Evolutionary conservation across 2,329 filamentous ascomycete species (phyloP).

Genomic region (Xylaria polymorpha): DNA sequence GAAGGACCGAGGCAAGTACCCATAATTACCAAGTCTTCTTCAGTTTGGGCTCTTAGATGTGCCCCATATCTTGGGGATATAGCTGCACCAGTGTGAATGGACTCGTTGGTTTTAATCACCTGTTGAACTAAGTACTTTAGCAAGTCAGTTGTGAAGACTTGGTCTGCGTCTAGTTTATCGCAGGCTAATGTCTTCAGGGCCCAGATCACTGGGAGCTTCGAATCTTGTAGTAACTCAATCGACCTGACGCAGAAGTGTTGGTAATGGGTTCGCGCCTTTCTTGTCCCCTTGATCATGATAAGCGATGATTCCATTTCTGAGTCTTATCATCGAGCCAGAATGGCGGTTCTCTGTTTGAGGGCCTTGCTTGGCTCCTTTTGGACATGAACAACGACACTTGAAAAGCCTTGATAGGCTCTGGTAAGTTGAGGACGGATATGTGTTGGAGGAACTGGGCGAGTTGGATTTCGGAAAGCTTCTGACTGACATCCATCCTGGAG

Average conservation of each 20-base stretch:
- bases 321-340: neutral
- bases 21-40: conserved; percentile 17
- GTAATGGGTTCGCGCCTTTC: neutral
- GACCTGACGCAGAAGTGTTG: conserved; percentile 2
- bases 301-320: neutral
- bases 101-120: neutral
- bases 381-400: neutral
- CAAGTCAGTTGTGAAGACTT: neutral
- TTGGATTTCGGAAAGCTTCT: neutral
- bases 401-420: neutral
- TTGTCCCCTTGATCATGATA: conserved; percentile 1
- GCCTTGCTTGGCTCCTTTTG: neutral
- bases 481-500: neutral
- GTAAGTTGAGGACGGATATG: neutral
- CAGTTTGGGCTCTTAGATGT: neutral
- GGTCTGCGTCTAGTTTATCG: neutral
- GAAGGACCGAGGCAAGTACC: conserved; percentile 8
- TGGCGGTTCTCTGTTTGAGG: neutral
- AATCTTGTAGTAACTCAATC: neutral
- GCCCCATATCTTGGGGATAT: neutral
- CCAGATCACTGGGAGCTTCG: conserved; percentile 20
- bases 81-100: conserved; percentile 2
- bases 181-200: neutral
- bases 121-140: neutral
- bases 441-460: neutral